Base-by-base conservation (phyloP, 2,329 filamentous ascomycete genomes). In the Emydomyces testavorans region DNA sequence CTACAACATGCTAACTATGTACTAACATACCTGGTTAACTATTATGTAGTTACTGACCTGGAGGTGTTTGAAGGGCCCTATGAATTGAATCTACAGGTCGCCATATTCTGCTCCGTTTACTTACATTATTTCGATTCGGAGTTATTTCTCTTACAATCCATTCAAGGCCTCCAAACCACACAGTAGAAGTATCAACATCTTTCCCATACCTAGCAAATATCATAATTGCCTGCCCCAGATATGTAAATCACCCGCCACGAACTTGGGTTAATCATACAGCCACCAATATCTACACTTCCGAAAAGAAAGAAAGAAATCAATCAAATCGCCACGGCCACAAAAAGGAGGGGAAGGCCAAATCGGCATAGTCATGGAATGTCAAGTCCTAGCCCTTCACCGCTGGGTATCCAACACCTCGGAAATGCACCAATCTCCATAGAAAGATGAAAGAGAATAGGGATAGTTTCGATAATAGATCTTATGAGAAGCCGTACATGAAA, bases 401-500 rank as follows among this genome's bases (percentile, higher is more conserved):
- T 63, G 64, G 64, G 64, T 66, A 67, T 66, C 63, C 51, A 66
- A 66, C 63, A 67, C 63, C 63, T 60, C 61, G 57, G 62, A 55
- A 63, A 65, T 65, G 63, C 62, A 65, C 43, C 48, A 37, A 44
- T 46, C 44, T 49, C 47, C 47, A 31, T 38, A 39, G 32, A 37
- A 43, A 36, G 35, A 43, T 29, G 34, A 45, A 49, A 39, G 32
- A 28, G 16, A 39, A 34, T 23, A 20, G 39, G 20, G 11, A 36
- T 21, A 13, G 36, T 6, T 42, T 42, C 34, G 31, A 41, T 26
- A 15, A 26, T 24, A 31, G 18, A 15, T n/a, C 21, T 44, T 6
- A 8, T 41, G 29, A n/a, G 31, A 23, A 7, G 21, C 38, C 7
- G 20, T 8, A 38, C n/a, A 2, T 13, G 31, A 16, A 6, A 16